Evolutionary conservation across 352 stramenopile species (phyloP).

Genomic region (Globisporangium alternatum): DNA sequence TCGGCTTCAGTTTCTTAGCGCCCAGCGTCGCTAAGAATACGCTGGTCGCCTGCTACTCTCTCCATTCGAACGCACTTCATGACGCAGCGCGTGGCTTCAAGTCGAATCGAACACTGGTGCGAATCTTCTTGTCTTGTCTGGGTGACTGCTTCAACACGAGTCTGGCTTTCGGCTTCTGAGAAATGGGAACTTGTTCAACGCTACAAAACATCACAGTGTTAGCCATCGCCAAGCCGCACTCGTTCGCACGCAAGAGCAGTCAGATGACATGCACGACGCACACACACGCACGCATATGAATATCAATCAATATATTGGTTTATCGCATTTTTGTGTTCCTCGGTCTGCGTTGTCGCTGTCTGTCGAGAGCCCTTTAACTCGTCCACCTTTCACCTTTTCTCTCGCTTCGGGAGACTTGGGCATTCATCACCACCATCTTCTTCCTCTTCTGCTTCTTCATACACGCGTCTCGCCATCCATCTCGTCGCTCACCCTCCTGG

Average conservation of each 20-base stretch:
- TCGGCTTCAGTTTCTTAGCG: slow-evolving; percentile 9
- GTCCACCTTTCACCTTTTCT: neutral
- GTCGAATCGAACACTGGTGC: neutral
- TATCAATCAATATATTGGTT: slow-evolving; percentile 17
- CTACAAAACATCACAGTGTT: neutral
- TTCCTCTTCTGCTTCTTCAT: slow-evolving; percentile 4
- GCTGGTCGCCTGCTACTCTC: neutral
- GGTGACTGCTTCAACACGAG: neutral
- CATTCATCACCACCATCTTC: slow-evolving; percentile 5
- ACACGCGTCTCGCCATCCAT: slow-evolving; percentile 3
- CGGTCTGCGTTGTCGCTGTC: neutral
- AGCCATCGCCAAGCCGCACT: neutral
- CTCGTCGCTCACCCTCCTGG: neutral
- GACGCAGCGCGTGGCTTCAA: neutral
- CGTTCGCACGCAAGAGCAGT: neutral
- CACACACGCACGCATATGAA: neutral
- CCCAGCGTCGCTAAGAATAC: slow-evolving; percentile 2
- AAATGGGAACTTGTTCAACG: too few relatives aligned
- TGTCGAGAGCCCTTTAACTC: slow-evolving; percentile 6
- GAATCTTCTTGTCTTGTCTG: neutral
- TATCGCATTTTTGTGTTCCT: slow-evolving; percentile 4
- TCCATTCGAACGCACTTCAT: neutral
- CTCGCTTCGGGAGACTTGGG: slow-evolving; percentile 3
- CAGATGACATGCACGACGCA: neutral
- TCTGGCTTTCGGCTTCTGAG: neutral